Evolutionary conservation across 768 basidiomycete genomes (phyloP).

Genomic region (Boletus speciosus): DNA sequence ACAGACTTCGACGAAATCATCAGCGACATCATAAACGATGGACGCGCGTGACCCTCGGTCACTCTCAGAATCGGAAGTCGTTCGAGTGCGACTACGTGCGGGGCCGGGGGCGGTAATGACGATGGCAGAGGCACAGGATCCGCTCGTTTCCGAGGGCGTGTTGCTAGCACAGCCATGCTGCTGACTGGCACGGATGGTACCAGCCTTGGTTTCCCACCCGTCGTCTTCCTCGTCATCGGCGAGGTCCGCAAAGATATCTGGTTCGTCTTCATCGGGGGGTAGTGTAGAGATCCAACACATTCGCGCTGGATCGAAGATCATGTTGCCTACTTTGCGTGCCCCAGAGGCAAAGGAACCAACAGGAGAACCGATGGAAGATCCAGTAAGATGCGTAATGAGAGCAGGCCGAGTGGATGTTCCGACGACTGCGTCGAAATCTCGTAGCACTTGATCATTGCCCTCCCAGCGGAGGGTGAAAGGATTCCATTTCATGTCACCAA

Average conservation of each 20-base stretch:
- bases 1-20: conserved; percentile 69
- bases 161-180: conserved; percentile 36
- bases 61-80: conserved; percentile 72
- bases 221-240: conserved; percentile 86
- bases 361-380: conserved; percentile 81
- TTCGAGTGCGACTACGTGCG: conserved; percentile 57
- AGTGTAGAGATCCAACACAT: conserved; percentile 95
- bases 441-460: conserved; percentile 89
- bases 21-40: conserved; percentile 74
- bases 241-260: conserved; percentile 91
- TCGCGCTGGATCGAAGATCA: conserved; percentile 91
- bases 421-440: conserved; percentile 82
- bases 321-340: conserved; percentile 91
- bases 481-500: conserved; percentile 98
- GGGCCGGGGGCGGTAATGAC: conserved; percentile 52
- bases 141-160: conserved; percentile 27
- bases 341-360: conserved; percentile 70
- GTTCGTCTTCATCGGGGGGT: conserved; percentile 86
- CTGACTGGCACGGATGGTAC: conserved; percentile 70
- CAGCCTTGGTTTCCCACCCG: conserved; percentile 68
- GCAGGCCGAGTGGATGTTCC: conserved; percentile 88
- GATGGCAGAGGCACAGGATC: conserved; percentile 23
- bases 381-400: conserved; percentile 90
- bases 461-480: conserved; percentile 90
- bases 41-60: conserved; percentile 74